Evolutionary conservation across 2,329 filamentous ascomycete genomes (phyloP).

Genomic region (Xylaria sp.): DNA sequence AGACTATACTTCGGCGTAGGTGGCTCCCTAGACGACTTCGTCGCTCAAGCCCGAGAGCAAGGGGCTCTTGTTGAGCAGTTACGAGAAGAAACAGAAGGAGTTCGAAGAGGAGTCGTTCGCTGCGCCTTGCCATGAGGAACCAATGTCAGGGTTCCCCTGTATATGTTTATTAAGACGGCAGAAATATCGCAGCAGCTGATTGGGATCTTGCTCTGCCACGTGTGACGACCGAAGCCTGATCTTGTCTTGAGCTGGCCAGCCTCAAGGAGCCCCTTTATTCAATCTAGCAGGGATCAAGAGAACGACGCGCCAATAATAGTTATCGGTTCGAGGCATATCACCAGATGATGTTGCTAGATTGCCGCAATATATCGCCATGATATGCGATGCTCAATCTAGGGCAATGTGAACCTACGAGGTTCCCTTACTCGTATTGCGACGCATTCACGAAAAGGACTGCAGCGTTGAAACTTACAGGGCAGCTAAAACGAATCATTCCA

Average conservation of each 20-base stretch:
- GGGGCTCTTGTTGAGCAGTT: constrained; percentile 63
- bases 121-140: constrained; percentile 54
- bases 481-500: constrained; percentile 8
- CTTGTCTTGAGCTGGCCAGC: neutral
- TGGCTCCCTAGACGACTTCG: constrained; percentile 81
- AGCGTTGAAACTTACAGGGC: neutral
- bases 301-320: neutral
- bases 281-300: neutral
- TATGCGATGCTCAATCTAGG: neutral
- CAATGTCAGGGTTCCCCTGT: constrained; percentile 14
- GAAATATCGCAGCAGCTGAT: neutral
- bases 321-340: neutral
- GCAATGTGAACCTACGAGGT: neutral
- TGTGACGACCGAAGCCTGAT: neutral
- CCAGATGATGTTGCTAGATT: neutral
- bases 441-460: neutral
- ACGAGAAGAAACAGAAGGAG: constrained; percentile 69
- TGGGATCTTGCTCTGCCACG: constrained; percentile 6
- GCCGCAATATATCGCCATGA: neutral
- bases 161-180: neutral
- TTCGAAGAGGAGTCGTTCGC: constrained; percentile 69
- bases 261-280: neutral
- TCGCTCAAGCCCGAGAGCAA: constrained; percentile 61
- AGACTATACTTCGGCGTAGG: constrained; percentile 87
- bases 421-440: neutral